Evolutionary conservation across 495 filamentous ascomycete genomes (phyloP), one percentile per base, ranked within the genome.

Genomic region (Penicillium steckii): DNA sequence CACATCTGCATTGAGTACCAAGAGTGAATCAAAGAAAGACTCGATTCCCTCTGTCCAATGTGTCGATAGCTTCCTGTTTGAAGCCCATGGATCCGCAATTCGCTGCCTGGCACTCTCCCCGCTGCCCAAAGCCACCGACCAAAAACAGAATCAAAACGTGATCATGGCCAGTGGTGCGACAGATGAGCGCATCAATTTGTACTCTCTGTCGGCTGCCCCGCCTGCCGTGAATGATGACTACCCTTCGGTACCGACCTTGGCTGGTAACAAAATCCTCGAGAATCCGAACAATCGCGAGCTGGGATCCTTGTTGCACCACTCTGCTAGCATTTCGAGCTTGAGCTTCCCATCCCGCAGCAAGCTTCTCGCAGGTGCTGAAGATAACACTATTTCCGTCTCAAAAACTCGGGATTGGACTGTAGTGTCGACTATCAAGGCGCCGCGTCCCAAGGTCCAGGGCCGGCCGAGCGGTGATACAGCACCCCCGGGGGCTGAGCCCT

Each of bases 181-280:
- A 18, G 94, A 99, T 72, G 90, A 96, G 69, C 86, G 88, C 32
- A 89, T 99, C 73, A 96, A 97, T 65, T 80, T 99, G 51, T 97
- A 96, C 76, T 87, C 87, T 43, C 74, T 99, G 42, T 94, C 91
- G 10, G 87, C 88, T 24, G 77, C 81, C 29, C 86, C 89, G 0
- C 64, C 73, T 50, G 54, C 68, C 48, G 56, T 78, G 61, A 67
- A 59, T 58, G 60, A 75, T 51, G 73, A 68, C 58, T 81, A 57
- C 53, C 68, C 72, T 23, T 68, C 58, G 24, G 66, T 87, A 42
- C 82, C 85, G 25, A 82, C 82, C 12, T 69, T 93, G 29, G 75
- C 80, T 19, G 82, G 85, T 23, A 85, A 83, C 35, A 82, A 86
- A 19, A 83, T 89, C 50, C 74, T 85, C 46, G 86, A 93, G 67